phyloP scores from a whole-genome alignment of 305 asterid species.

The Solanum hybrid region DNA sequence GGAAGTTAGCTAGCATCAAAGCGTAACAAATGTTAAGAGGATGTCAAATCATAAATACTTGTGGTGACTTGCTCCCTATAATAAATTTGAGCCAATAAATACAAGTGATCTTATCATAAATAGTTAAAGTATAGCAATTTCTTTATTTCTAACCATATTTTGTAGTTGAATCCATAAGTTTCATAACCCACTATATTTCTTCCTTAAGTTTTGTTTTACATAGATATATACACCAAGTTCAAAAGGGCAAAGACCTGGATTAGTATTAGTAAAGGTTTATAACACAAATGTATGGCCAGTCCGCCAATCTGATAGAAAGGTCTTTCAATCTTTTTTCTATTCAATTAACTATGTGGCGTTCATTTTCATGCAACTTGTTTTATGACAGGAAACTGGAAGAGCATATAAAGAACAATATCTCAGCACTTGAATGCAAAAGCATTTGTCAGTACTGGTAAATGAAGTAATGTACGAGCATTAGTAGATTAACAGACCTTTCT shows the following conservation, averaged over 20 bases:
- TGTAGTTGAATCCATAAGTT: neutral
- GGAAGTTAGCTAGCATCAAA: neutral
- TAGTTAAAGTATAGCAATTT: neutral
- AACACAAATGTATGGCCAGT: neutral
- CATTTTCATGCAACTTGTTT: neutral
- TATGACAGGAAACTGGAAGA: neutral
- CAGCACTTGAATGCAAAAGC: neutral
- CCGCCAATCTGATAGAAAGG: neutral
- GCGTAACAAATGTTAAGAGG: neutral
- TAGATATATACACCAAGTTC: neutral
- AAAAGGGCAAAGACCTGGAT: neutral
- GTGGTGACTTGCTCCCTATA: neutral
- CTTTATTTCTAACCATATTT: neutral
- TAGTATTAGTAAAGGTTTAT: neutral
- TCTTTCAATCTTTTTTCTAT: neutral
- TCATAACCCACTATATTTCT: neutral
- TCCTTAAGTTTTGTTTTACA: neutral
- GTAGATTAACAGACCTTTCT: conserved; percentile 61
- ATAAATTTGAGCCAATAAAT: neutral
- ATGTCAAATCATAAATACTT: neutral
- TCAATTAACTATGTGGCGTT: neutral
- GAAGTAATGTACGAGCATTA: neutral
- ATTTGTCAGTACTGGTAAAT: neutral
- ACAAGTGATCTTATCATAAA: neutral
- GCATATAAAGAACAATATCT: neutral